Evolutionary conservation across 1,284 basidiomycete species (phyloP), one percentile per base, ranked within the genome.

Genomic region (Marasmius oreades): DNA sequence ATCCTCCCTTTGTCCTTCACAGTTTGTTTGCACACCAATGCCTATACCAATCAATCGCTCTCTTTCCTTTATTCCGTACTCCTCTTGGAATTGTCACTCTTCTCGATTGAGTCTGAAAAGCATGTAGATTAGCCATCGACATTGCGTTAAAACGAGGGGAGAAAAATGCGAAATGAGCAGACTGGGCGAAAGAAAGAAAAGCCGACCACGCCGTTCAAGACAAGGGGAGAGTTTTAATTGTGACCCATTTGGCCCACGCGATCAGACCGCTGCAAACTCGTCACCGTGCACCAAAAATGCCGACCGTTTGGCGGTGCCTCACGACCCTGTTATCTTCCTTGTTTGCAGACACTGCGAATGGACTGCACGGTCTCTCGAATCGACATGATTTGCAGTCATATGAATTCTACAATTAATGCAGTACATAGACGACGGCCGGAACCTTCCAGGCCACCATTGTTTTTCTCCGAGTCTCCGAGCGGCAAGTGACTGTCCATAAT

Each of bases 181-280:
- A 26, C 8, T 26, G 47, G 24, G 16, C n/a, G 26, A 31, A 31
- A 12, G 47, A 26, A 33, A 26, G 23, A 50, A 50, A 50, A 33
- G 47, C 7, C 20, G 39, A 42, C 28, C 47, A 50, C 24, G 47
- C 33, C 47, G 47, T 50, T 23, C 18, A 50, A 50, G 47, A 50
- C 24, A 50, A 50, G 47, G 31, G 47, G 28, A n/a, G 45, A 10
- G 8, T 50, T 50, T 50, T 28, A 50, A 50, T 50, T 50, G 47
- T 50, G 47, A 50, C 47, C 47, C 18, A 23, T 16, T 42, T 42
- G 16, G 16, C 16, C 39, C 39, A 50, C 47, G 47, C 47, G 47
- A 50, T 50, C 47, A 18, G 28, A 26, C 24, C 26, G n/a, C 24
- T n/a, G 14, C n/a, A 33, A 6, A n/a, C n/a, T n/a, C n/a, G n/a